Conservation (phyloP, 805 yeast species). For the Vanderwaltozyma yarrowii region DNA sequence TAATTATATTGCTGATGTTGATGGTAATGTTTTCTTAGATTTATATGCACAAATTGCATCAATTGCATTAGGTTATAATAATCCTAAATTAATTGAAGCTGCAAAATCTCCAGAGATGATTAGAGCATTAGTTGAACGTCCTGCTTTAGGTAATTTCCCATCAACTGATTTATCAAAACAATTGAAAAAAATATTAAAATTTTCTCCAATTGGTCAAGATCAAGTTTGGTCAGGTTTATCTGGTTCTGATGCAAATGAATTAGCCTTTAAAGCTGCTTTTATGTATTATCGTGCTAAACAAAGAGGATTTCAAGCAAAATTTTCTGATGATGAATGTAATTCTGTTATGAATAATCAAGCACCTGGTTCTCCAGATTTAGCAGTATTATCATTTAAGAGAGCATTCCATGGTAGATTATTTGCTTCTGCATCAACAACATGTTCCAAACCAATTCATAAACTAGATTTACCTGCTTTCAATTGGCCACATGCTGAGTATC, state of each 20-base stretch:
- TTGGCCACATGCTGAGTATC: constrained; percentile 96
- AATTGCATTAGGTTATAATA: constrained; percentile 61
- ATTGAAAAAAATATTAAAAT: constrained; percentile 41
- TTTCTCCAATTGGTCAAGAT: constrained; percentile 53
- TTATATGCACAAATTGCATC: constrained; percentile 67
- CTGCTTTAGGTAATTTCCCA: constrained; percentile 59
- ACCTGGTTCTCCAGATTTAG: constrained; percentile 84
- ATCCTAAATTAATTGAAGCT: constrained; percentile 48
- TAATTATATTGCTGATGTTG: constrained; percentile 57
- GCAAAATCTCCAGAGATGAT: constrained; percentile 55
- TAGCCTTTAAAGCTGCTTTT: constrained; percentile 63
- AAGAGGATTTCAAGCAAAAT: constrained; percentile 56
- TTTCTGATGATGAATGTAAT: constrained; percentile 56
- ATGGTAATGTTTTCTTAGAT: constrained; percentile 52
- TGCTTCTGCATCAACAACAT: constrained; percentile 83
- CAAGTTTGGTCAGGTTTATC: constrained; percentile 56
- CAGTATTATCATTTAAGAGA: constrained; percentile 74
- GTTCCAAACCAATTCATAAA: constrained; percentile 93
- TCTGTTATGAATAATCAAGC: constrained; percentile 71
- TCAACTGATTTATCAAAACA: constrained; percentile 42
- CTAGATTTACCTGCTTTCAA: constrained; percentile 85
- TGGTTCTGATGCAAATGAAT: constrained; percentile 63
- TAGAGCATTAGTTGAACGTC: constrained; percentile 55
- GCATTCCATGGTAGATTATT: constrained; percentile 95
- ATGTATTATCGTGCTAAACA: constrained; percentile 49